Percentiles rank a stretch among this genome's conserved stretches.
Conservation (phyloP, 148 eudicot genomes). For the Chenopodium suecicum region DNA sequence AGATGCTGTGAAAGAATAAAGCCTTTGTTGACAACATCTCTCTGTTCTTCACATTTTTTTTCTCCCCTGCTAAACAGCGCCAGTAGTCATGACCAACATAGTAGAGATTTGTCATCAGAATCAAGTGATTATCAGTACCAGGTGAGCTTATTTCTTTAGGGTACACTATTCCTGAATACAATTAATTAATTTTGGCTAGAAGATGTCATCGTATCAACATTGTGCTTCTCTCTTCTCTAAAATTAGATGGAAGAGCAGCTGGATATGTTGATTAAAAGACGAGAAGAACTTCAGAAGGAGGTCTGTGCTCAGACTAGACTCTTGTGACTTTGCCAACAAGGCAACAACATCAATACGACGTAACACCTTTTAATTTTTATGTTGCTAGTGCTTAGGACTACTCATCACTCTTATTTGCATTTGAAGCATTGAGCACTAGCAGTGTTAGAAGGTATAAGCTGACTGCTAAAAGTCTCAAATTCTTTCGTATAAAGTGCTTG, state of each 20-base stretch:
- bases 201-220: constrained; percentile 2
- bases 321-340: neutral
- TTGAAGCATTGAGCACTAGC: neutral
- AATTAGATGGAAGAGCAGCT: constrained; percentile 55
- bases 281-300: constrained; percentile 73
- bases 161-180: neutral
- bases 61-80: constrained; percentile 38
- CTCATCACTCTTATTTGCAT: neutral
- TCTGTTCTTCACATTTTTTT: neutral
- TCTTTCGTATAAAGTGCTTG: neutral
- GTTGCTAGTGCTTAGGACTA: neutral
- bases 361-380: neutral
- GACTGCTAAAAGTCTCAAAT: neutral
- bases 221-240: constrained; percentile 16
- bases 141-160: constrained; percentile 35
- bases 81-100: constrained; percentile 40
- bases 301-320: constrained; percentile 35
- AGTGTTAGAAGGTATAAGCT: neutral
- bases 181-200: neutral
- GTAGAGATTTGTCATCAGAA: constrained; percentile 62
- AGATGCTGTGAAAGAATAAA: neutral
- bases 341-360: neutral
- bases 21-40: neutral
- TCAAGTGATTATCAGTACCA: constrained; percentile 48
- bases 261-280: constrained; percentile 42